phyloP scores from a whole-genome alignment of 371 early-diverging fungal genomes.

The Umbelopsis sp. region DNA sequence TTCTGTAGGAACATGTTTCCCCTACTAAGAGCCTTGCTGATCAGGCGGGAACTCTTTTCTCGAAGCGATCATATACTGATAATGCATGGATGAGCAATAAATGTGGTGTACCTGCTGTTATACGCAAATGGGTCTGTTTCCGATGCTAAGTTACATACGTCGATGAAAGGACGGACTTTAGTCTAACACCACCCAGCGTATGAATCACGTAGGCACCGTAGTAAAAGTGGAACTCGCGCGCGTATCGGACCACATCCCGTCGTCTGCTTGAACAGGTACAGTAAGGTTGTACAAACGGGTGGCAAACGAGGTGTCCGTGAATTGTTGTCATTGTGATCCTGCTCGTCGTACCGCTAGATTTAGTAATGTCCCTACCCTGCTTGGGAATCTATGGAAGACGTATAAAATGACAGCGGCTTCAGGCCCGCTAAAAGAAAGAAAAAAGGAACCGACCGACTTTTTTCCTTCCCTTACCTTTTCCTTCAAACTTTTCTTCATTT shows the following conservation, averaged over 20 bases:
- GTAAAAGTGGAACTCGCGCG: not conserved
- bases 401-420: too few relatives aligned
- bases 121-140: too few relatives aligned
- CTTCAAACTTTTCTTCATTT: not conserved
- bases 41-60: slow-evolving; percentile 5
- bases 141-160: too few relatives aligned
- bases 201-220: not conserved
- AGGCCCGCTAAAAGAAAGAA: too few relatives aligned
- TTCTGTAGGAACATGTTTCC: not conserved
- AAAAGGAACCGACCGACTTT: not conserved
- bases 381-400: not conserved
- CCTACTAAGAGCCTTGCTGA: not conserved
- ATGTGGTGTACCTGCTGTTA: too few relatives aligned
- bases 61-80: too few relatives aligned
- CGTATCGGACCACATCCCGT: too few relatives aligned
- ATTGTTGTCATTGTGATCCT: slow-evolving; percentile 19
- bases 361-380: slow-evolving; percentile 13
- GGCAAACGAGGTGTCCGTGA: slow-evolving; percentile 13
- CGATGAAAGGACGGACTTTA: too few relatives aligned
- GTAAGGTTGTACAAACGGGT: not conserved
- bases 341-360: not conserved
- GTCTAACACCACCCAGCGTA: not conserved
- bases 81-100: too few relatives aligned
- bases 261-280: not conserved
- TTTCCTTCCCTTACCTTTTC: not conserved